These are phyloP conservation scores for Trichosporon asahii DNA, from an alignment of 1,284 basidiomycete species.

Conservation along the genomic window DNA sequence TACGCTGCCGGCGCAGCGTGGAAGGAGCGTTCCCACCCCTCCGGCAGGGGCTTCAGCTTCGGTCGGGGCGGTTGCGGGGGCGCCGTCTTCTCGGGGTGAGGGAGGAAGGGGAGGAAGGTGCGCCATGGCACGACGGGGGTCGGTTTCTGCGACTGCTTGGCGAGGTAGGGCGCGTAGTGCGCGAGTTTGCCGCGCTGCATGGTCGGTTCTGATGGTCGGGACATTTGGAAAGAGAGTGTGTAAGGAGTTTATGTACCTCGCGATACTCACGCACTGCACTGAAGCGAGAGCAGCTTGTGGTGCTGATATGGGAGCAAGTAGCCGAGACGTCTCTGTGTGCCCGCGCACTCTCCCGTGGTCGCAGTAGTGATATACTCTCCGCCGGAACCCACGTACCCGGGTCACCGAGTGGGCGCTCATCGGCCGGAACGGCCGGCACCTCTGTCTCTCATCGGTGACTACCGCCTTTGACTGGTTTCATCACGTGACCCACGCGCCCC, in stretches of 20 bases:
- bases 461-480: not conserved
- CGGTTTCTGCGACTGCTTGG: not conserved
- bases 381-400: not conserved
- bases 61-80: slow-evolving; percentile 20
- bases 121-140: slow-evolving; percentile 14
- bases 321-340: too few relatives aligned
- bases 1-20: slow-evolving; percentile 70
- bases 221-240: too few relatives aligned
- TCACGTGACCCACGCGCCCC: not conserved
- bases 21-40: slow-evolving; percentile 56
- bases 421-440: too few relatives aligned
- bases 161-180: not conserved
- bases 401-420: not conserved
- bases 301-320: too few relatives aligned
- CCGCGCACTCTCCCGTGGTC: not conserved
- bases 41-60: slow-evolving; percentile 36
- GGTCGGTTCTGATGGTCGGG: not conserved
- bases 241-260: too few relatives aligned
- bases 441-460: not conserved
- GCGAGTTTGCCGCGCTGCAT: slow-evolving; percentile 1
- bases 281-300: too few relatives aligned
- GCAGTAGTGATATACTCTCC: not conserved
- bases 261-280: too few relatives aligned
- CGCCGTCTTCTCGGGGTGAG: slow-evolving; percentile 16
- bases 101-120: slow-evolving; percentile 16